Evolutionary conservation across 2,329 filamentous ascomycete species (phyloP), one percentile per base, ranked within the genome.

Genomic region (Grosmannia penicillata): DNA sequence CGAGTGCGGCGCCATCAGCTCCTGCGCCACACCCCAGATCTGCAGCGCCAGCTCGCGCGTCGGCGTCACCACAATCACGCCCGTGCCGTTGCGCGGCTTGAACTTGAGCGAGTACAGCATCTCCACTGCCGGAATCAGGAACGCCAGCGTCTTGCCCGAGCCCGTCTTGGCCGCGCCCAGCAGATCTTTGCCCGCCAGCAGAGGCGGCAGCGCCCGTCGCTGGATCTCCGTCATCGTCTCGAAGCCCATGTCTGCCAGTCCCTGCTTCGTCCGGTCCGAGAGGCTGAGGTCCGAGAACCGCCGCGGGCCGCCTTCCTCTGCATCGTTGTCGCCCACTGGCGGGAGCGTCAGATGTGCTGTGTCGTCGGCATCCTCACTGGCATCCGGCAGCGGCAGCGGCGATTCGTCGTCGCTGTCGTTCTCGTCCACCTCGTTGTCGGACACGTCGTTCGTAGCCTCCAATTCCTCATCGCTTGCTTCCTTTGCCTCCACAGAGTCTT

Each of bases 161-260:
- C 85, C 85, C 8, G 86, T 93, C 67, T 50, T 96, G 36, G 91
- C 91, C 24, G 89, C 89, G 51, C 91, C 91, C 32, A 98, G 72
- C 18, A 96, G 83, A 62, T 96, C 89, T 54, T 47, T 78, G 46
- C 91, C 91, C 30, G 87, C 85, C 43, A 96, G 67, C 33, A 93
- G 66, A 17, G 87, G 86, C 5, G 89, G 87, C 40, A 96, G 94
- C 11, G 80, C 81, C 54, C 82, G 72, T 50, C 76, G 73, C 59
- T 96, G 91, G 48, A 96, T 95, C 56, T 91, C 83, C 1, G 91
- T 96, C 87, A 98, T 95, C 34, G 71, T 87, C 53, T 82, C 78
- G 56, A 96, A 95, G 13, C 82, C 82, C 89, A 98, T 96, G 46
- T 82, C 83, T 41, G 78, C 54, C 49, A 95, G 86, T 8, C 86